Conservation (phyloP, 805 yeast species). For the Saccharomycopsis guyanensis region DNA sequence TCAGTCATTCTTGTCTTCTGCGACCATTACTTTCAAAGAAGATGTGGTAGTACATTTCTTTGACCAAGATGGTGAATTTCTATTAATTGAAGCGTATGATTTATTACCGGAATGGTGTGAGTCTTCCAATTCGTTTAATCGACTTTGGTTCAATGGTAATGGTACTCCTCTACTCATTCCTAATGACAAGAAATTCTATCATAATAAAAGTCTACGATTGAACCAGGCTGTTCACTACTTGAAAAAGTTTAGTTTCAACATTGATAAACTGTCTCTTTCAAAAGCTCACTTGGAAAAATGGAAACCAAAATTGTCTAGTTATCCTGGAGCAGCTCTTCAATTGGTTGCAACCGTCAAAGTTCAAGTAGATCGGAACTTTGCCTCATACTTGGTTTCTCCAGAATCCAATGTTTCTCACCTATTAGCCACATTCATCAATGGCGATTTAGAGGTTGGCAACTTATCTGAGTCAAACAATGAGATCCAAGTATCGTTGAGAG, state of each 20-base stretch:
- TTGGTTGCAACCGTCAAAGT: constrained; percentile 20
- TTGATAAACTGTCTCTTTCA: constrained; percentile 25
- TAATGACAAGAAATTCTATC: constrained; percentile 25
- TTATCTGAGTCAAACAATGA: too few relatives aligned
- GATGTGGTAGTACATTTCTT: constrained; percentile 37
- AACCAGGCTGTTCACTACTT: constrained; percentile 36
- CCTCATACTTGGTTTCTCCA: not conserved
- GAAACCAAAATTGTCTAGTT: constrained; percentile 20
- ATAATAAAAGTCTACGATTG: constrained; percentile 30
- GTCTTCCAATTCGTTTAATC: constrained; percentile 39
- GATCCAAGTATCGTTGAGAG: not conserved
- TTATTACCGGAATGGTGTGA: constrained; percentile 40
- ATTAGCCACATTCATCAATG: not conserved
- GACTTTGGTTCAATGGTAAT: constrained; percentile 43
- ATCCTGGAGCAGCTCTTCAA: constrained; percentile 28
- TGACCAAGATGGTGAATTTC: constrained; percentile 52
- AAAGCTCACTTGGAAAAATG: constrained; percentile 19
- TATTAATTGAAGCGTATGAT: constrained; percentile 44
- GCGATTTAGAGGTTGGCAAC: not conserved
- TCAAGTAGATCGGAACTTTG: not conserved
- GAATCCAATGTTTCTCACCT: not conserved
- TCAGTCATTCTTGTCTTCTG: constrained; percentile 28
- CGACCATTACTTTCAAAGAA: not conserved
- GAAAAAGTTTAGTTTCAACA: constrained; percentile 31
- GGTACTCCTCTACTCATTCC: constrained; percentile 11